Base-by-base conservation (phyloP, 2,329 filamentous ascomycete species). In the Aurifilum marmelostoma region DNA sequence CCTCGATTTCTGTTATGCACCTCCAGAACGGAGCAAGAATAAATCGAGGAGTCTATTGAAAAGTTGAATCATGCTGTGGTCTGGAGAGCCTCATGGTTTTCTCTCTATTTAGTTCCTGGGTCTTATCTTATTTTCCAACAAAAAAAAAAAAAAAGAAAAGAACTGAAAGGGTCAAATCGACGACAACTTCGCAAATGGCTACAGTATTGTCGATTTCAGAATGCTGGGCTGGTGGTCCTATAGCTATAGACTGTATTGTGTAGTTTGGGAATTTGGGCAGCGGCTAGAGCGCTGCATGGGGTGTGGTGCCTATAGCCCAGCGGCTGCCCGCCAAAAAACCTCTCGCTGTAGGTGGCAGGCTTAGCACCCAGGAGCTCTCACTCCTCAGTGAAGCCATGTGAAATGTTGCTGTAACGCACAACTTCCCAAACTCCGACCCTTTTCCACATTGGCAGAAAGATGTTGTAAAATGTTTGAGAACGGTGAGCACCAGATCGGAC, bases 401-500 rank as follows among this genome's bases (percentile, higher is more conserved):
- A 8, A 56, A 0, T 6, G 24, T n/a, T n/a, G n/a, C n/a, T n/a
- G n/a, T n/a, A n/a, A n/a, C n/a, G n/a, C n/a, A n/a, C n/a, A n/a
- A n/a, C n/a, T n/a, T n/a, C n/a, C n/a, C n/a, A n/a, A n/a, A n/a
- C n/a, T n/a, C n/a, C n/a, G n/a, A n/a, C n/a, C n/a, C n/a, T n/a
- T n/a, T n/a, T n/a, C n/a, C n/a, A n/a, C n/a, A n/a, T n/a, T n/a
- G n/a, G n/a, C n/a, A 14, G 5, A 34, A 54, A 24, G 27, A 52
- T 66, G 69, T 66, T 47, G n/a, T 47, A 70, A 66, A 59, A 87
- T 85, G 83, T 66, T 80, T 63, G 69, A 75, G 24, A 74, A 74
- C 16, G 27, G 43, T 56, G 52, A 54, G 12, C 76, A 79, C 61
- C 81, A 85, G 74, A 77, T 90, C 71, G 92, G 92, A 65, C 90